Percentiles rank a stretch among this genome's conserved stretches.
These are phyloP conservation scores for Lachnellula willkommii DNA, from an alignment of 2,329 filamentous ascomycete genomes.

Conservation along the genomic window DNA sequence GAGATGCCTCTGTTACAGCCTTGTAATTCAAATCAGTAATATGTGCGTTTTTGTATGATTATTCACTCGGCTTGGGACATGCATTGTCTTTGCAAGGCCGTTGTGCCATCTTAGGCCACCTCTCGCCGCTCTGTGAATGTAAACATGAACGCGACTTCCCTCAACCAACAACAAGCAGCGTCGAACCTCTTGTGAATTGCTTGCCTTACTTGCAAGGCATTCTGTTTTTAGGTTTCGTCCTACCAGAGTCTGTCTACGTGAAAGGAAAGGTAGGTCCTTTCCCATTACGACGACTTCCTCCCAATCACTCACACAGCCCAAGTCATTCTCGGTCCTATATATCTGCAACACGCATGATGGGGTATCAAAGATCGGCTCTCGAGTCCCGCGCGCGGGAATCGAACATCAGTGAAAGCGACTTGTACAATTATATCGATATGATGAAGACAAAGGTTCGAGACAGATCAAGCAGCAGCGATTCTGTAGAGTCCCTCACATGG, in stretches of 20 bases:
- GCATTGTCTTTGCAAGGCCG: background rate
- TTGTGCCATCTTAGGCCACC: background rate
- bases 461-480: background rate
- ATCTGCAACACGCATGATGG: background rate
- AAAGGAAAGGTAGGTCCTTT: background rate
- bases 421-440: background rate
- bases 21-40: too few relatives aligned
- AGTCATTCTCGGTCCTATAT: background rate
- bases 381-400: background rate
- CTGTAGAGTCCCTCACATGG: conserved; percentile 10
- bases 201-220: background rate
- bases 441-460: background rate
- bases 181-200: background rate
- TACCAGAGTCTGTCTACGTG: too few relatives aligned
- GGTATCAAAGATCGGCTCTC: background rate
- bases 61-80: background rate
- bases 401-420: background rate
- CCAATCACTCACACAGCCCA: background rate
- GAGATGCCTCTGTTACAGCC: too few relatives aligned
- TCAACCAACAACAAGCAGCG: too few relatives aligned
- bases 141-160: too few relatives aligned
- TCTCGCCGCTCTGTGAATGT: background rate
- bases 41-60: too few relatives aligned
- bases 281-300: background rate
- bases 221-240: too few relatives aligned